Base-by-base conservation (phyloP, 345 rosid species). In the Geranium brycei region DNA sequence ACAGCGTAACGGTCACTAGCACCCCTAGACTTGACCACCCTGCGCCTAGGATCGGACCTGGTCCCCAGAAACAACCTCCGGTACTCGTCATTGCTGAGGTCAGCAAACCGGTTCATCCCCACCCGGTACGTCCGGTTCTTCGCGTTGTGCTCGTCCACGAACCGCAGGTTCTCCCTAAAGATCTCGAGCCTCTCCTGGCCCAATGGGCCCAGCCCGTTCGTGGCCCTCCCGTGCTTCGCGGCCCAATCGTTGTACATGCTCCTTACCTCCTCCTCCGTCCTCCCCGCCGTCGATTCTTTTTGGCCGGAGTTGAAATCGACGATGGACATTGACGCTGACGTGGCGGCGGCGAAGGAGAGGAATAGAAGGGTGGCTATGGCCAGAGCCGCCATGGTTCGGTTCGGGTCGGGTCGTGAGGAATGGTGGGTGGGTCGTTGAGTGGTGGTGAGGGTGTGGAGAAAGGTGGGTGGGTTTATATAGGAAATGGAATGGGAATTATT, bases 51-150 rank as follows among this genome's bases (percentile, higher is more conserved):
- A 10, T 66, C 72, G 0, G 10, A 23, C 73, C 75, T 68, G 58
- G 65, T 59, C 4, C 84, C 82, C 13, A 80, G 7, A 67, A 70
- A 75, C 69, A 19, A 57, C 0, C 75, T 59, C 0, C 78, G 74
- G 78, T 75, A 78, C 82, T 80, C 82, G 61, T 78, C 84, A 64
- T 78, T 80, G 14, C 80, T 75, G 8, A 80, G 41, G 64, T 78
- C 80, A 3, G 84, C 80, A 17, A 80, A 80, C 69, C 68, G 68
- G 73, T 75, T 80, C 71, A 80, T 31, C 16, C 80, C 82, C 15
- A 78, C 62, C 7, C 11, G 61, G 69, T 65, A 78, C 0, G 78
- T 60, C 65, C 62, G 69, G 72, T 75, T 71, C 63, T 0, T 64
- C 7, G 66, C 1, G 67, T 80, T 80, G 66, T 75, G 79, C 56